Evolutionary conservation across 1,284 basidiomycete species (phyloP), one percentile per base, ranked within the genome.

Genomic region (Schizopora paradoxa): DNA sequence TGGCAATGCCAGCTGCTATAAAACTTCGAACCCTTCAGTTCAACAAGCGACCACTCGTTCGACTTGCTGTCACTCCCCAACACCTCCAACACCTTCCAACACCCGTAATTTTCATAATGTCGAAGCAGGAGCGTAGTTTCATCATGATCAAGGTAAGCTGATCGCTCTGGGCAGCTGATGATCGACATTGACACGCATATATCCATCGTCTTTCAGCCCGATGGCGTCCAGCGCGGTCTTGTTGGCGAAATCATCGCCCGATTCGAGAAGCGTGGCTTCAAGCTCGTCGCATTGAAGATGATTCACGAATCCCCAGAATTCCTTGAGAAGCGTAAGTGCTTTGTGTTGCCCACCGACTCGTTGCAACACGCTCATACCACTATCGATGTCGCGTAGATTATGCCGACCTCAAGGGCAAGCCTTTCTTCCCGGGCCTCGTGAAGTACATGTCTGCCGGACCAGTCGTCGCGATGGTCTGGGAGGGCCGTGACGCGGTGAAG

Each of bases 401-500:
- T 68, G 84, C 77, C 57, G 93, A 97, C 72, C 88, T 96, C 71
- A 82, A 77, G 65, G 80, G 74, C 60, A 95, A 93, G 78, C 61
- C 78, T 47, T 97, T 97, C 83, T 97, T 96, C 83, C 86, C 88
- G 56, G 84, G 86, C 56, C 69, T 97, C 60, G 85, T 95, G 77
- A 84, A 82, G 65, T 96, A 96, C 79, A 91, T 97, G 94, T 78
- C 82, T 48, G 82, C 90, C 54, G 95, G 95, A 54, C 95, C 95
- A 58, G 95, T 99, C 58, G 86, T 96, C 61, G 90, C 79, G 62
- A 96, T 97, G 83, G 95, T 95, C 61, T 97, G 92, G 81, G 79
- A 97, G 73, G 95, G 95, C 59, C 84, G 94, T 61, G 91, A 96
- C 65, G 91, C 91, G 57, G 92, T 96, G 75, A 95, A 95, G 79